Percentiles rank a stretch among this genome's conserved stretches.
These are phyloP conservation scores for Macrocybe gigantea DNA, from an alignment of 768 basidiomycete species.

Conservation along the genomic window DNA sequence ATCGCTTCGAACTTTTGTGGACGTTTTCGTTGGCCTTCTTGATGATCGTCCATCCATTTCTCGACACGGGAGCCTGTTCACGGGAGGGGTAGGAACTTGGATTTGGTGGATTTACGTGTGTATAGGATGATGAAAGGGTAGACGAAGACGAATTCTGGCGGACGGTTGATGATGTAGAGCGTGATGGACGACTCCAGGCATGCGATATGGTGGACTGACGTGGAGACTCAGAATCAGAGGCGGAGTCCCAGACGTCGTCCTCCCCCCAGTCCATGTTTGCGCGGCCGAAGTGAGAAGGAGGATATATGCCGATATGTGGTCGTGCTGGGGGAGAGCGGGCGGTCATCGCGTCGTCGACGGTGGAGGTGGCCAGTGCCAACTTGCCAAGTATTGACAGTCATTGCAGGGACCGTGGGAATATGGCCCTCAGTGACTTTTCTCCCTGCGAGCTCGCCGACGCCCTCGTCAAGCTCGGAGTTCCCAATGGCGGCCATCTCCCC, in stretches of 20 bases:
- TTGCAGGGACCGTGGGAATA: slow-evolving; percentile 14
- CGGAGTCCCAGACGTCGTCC: slow-evolving; percentile 84
- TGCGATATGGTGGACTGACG: slow-evolving; percentile 46
- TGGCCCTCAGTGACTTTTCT: slow-evolving; percentile 26
- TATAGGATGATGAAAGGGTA: slow-evolving; percentile 74
- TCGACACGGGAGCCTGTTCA: slow-evolving; percentile 35
- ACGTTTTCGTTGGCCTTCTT: slow-evolving; percentile 25
- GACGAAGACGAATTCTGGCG: slow-evolving; percentile 58
- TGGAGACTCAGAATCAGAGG: slow-evolving; percentile 72
- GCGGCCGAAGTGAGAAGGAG: slow-evolving; percentile 36
- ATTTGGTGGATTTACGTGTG: slow-evolving; percentile 69
- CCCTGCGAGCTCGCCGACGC: slow-evolving; percentile 89
- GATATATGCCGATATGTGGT: slow-evolving; percentile 64
- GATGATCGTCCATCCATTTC: slow-evolving; percentile 78
- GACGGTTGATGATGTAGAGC: slow-evolving; percentile 35
- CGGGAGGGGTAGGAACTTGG: slow-evolving; percentile 71
- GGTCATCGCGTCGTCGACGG: slow-evolving; percentile 27
- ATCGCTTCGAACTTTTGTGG: slow-evolving; percentile 7
- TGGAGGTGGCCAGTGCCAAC: slow-evolving; percentile 4
- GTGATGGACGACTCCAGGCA: slow-evolving; percentile 34
- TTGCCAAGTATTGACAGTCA: slow-evolving; percentile 1
- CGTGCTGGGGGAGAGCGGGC: slow-evolving; percentile 67
- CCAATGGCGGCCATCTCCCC: slow-evolving; percentile 75
- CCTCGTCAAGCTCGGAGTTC: slow-evolving; percentile 68
- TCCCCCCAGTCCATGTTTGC: slow-evolving; percentile 63